phyloP scores from a whole-genome alignment of 305 asterid genomes.

The Caryopteris hybrid region DNA sequence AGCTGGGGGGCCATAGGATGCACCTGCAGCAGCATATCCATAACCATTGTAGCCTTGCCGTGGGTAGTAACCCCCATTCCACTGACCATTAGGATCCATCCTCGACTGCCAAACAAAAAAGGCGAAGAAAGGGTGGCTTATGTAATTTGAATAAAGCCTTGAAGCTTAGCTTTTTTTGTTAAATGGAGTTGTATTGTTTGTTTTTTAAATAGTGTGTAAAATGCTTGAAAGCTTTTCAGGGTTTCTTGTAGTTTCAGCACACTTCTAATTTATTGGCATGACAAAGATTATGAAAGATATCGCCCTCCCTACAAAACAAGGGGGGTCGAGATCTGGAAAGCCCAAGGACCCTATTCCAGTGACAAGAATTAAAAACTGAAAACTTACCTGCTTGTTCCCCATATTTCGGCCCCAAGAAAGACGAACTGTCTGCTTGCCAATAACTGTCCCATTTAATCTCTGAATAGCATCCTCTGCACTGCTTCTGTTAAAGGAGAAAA shows the following conservation, averaged over 20 bases:
- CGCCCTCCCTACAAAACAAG: neutral
- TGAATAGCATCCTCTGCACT: slow-evolving; percentile 82
- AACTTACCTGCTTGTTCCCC: slow-evolving; percentile 67
- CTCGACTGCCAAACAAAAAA: slow-evolving; percentile 35
- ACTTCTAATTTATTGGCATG: neutral
- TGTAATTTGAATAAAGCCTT: too few species aligned
- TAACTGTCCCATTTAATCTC: slow-evolving; percentile 69
- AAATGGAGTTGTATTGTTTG: neutral
- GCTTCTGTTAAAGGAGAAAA: slow-evolving; percentile 41
- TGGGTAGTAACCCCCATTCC: slow-evolving; percentile 61
- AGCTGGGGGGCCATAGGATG: slow-evolving; percentile 39
- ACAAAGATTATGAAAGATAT: neutral
- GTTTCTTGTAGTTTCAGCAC: neutral
- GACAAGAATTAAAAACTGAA: neutral
- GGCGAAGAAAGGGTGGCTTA: neutral
- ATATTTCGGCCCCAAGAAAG: slow-evolving; percentile 93
- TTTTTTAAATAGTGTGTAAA: neutral
- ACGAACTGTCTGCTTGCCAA: slow-evolving; percentile 88
- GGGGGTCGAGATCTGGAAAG: neutral
- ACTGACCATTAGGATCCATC: slow-evolving; percentile 36
- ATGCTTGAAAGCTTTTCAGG: neutral
- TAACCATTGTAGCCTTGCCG: slow-evolving; percentile 67
- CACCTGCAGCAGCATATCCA: slow-evolving; percentile 51
- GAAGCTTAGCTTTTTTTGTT: too few species aligned
- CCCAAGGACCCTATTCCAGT: neutral